phyloP scores from a whole-genome alignment of 1,284 basidiomycete species.

The Cryptococcus maquisensis region DNA sequence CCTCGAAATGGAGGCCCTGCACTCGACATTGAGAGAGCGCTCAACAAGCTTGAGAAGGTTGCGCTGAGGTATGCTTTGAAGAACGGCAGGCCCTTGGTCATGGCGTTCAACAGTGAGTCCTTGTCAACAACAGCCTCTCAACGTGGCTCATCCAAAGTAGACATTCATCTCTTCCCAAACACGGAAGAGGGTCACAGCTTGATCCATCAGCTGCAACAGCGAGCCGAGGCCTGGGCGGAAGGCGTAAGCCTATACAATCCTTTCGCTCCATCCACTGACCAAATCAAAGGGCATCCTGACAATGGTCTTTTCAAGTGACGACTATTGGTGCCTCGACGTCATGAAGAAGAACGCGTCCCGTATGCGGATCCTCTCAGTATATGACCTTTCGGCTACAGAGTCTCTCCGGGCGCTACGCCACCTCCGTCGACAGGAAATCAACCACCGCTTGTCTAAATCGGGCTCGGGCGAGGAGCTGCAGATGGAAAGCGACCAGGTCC shows the following conservation, averaged over 20 bases:
- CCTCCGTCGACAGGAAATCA: slow-evolving; percentile 51
- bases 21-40: slow-evolving; percentile 75
- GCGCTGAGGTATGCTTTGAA: slow-evolving; percentile 60
- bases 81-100: slow-evolving; percentile 64
- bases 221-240: slow-evolving; percentile 79
- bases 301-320: slow-evolving; percentile 73
- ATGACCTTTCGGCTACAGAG: slow-evolving; percentile 63
- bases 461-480: slow-evolving; percentile 18
- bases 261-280: slow-evolving; percentile 1
- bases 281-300: slow-evolving; percentile 61
- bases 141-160: slow-evolving; percentile 14
- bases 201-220: slow-evolving; percentile 75
- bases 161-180: slow-evolving; percentile 71
- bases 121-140: background rate
- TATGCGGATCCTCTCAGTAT: slow-evolving; percentile 71
- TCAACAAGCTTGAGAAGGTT: slow-evolving; percentile 83
- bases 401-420: slow-evolving; percentile 59
- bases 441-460: background rate
- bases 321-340: slow-evolving; percentile 59
- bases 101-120: slow-evolving; percentile 61
- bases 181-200: slow-evolving; percentile 71
- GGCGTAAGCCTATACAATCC: slow-evolving; percentile 53
- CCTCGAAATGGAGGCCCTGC: slow-evolving; percentile 77
- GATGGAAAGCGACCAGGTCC: slow-evolving; percentile 44
- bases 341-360: slow-evolving; percentile 61